phyloP scores from a whole-genome alignment of 2,329 filamentous ascomycete genomes.

The Trichoderma afroharzianum region DNA sequence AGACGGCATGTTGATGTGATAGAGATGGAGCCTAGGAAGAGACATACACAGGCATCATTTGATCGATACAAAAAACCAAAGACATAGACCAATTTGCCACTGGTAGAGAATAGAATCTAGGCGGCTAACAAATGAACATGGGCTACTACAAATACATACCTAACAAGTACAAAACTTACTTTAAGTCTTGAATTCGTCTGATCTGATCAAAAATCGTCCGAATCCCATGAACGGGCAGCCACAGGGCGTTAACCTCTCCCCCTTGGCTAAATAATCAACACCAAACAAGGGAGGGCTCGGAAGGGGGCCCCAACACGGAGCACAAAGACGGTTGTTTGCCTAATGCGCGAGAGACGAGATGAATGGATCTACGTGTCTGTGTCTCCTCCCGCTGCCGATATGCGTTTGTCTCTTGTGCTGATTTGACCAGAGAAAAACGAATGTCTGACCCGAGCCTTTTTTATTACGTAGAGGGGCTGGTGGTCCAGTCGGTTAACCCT shows the following conservation, averaged over 20 bases:
- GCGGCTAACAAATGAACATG: not conserved
- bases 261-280: not conserved
- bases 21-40: not conserved
- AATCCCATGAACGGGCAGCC: not conserved
- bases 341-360: not conserved
- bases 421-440: not conserved
- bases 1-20: slow-evolving; percentile 21
- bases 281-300: not conserved
- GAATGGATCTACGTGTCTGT: not conserved
- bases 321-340: not conserved
- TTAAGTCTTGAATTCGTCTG: not conserved
- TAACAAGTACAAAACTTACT: not conserved
- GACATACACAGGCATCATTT: slow-evolving; percentile 1
- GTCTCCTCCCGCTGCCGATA: not conserved
- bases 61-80: not conserved
- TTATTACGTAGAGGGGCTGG: not conserved
- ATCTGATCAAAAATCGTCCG: not conserved
- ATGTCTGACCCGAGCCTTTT: not conserved
- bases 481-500: not conserved
- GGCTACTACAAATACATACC: not conserved
- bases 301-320: not conserved
- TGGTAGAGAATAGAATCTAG: slow-evolving; percentile 7
- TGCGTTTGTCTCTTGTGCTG: not conserved
- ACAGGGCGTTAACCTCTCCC: not conserved
- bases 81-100: not conserved